Evolutionary conservation across 345 rosid species (phyloP).

Genomic region (Draba incana): DNA sequence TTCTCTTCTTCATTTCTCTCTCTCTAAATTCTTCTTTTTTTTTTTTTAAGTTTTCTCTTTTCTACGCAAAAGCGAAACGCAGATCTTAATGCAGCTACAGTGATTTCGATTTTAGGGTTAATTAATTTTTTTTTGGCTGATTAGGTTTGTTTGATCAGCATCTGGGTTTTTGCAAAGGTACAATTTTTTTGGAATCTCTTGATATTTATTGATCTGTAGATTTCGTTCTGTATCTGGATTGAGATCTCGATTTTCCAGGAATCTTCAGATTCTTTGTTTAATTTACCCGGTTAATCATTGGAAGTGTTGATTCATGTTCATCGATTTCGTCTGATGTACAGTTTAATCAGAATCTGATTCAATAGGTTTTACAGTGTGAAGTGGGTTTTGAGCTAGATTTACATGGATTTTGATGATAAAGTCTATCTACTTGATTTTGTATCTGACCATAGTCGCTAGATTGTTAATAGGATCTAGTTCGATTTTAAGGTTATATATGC

Average conservation of each 20-base stretch:
- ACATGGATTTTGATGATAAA: constrained; percentile 12
- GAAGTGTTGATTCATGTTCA: constrained; percentile 32
- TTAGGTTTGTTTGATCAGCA: constrained; percentile 36
- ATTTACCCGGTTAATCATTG: constrained; percentile 12
- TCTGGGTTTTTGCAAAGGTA: constrained; percentile 43
- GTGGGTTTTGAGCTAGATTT: constrained; percentile 38
- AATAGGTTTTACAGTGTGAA: constrained; percentile 19
- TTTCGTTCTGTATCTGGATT: background rate
- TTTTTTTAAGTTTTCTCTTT: constrained; percentile 36
- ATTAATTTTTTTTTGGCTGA: background rate
- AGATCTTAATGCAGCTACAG: constrained; percentile 41
- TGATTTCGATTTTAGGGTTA: constrained; percentile 23
- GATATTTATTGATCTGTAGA: constrained; percentile 24
- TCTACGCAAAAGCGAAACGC: constrained; percentile 37
- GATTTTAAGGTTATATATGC: background rate
- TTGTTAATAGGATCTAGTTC: constrained; percentile 29
- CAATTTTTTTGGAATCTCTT: constrained; percentile 12
- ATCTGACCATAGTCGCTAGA: background rate
- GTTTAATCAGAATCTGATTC: constrained; percentile 28
- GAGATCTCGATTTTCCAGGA: constrained; percentile 27
- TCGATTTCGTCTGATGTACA: constrained; percentile 18
- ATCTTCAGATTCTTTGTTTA: constrained; percentile 21
- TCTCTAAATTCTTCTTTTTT: background rate
- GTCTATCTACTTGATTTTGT: constrained; percentile 18
- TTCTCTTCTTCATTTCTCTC: constrained; percentile 22